Conservation (phyloP, 306 rosid genomes). For the Quillaja saponaria region DNA sequence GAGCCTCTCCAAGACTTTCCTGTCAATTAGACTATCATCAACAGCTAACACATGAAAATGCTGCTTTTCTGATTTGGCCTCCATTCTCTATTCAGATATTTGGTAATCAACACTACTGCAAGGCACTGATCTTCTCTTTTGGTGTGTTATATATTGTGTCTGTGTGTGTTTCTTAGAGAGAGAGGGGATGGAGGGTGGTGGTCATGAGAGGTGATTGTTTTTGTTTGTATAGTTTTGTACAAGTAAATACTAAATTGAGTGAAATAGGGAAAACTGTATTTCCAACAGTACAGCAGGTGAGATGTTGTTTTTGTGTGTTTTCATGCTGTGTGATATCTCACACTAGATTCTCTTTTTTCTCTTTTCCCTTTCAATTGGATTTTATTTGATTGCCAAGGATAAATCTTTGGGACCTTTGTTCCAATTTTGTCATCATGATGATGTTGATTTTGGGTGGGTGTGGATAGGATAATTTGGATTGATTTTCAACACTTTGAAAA, state of each 20-base stretch:
- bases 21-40: constrained; percentile 76
- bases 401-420: constrained; percentile 45
- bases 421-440: constrained; percentile 64
- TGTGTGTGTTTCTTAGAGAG: constrained; percentile 13
- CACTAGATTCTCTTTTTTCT: constrained; percentile 74
- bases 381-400: constrained; percentile 62
- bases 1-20: constrained; percentile 84
- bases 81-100: no score
- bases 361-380: constrained; percentile 36
- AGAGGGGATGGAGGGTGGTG: constrained; percentile 32
- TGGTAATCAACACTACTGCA: neutral
- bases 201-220: constrained; percentile 44
- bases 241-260: constrained; percentile 40
- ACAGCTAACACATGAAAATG: constrained; percentile 97
- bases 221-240: constrained; percentile 32
- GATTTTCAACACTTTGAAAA: constrained; percentile 29
- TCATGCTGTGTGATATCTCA: constrained; percentile 56
- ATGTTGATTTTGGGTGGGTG: constrained; percentile 59
- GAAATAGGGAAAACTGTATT: constrained; percentile 28
- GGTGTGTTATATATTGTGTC: neutral
- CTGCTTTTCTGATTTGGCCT: constrained; percentile 37
- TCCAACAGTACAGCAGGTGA: constrained; percentile 26
- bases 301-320: constrained; percentile 36
- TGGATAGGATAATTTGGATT: constrained; percentile 25
- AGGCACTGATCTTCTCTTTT: neutral